Evolutionary conservation across 352 stramenopile species (phyloP).

Genomic region (Pythium dissotocum): DNA sequence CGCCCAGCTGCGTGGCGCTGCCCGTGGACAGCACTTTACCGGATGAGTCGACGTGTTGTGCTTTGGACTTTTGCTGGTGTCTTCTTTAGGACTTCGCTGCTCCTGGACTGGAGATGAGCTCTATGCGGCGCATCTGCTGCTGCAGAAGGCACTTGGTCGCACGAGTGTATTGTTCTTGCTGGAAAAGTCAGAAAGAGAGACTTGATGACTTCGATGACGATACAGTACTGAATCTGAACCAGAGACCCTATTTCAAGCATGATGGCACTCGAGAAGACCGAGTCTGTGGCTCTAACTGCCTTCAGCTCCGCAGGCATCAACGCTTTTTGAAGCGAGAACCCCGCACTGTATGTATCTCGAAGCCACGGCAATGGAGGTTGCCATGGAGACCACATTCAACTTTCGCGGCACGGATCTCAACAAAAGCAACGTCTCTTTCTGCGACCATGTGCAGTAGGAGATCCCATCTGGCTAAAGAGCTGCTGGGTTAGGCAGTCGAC

Average conservation of each 20-base stretch:
- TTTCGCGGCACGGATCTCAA: neutral
- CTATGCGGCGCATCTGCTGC: neutral
- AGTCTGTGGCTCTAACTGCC: neutral
- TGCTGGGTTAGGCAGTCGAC: conserved; percentile 1
- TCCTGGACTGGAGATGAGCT: neutral
- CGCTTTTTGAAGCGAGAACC: too few relatives aligned
- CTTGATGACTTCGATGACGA: neutral
- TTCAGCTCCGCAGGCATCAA: neutral
- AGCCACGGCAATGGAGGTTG: neutral
- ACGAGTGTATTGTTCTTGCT: neutral
- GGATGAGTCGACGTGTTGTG: conserved; percentile 1
- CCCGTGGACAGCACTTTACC: neutral
- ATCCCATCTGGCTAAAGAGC: neutral
- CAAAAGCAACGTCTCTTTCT: neutral
- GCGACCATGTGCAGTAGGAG: neutral
- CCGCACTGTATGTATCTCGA: neutral
- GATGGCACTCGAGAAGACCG: neutral
- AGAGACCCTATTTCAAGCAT: neutral
- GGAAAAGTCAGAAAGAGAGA: neutral
- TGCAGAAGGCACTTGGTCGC: neutral
- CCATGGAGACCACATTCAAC: neutral
- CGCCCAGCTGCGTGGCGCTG: neutral
- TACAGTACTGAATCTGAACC: neutral
- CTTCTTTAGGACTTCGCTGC: neutral
- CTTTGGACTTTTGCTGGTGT: too few relatives aligned